Conservation (phyloP, 2,329 filamentous ascomycete species). For the Teratosphaeria pseudoeucalypti region DNA sequence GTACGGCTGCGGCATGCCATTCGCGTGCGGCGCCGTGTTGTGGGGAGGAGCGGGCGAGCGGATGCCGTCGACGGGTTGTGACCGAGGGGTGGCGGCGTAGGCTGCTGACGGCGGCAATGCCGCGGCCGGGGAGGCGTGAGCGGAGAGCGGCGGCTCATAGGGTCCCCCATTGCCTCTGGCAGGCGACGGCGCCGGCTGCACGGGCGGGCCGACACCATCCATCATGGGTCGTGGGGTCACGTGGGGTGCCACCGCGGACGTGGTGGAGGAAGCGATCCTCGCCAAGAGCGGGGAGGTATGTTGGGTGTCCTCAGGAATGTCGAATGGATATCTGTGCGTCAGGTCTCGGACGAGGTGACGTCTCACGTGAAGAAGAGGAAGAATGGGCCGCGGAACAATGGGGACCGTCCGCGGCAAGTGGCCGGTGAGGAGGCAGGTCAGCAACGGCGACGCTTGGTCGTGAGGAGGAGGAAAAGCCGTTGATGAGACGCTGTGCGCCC, state of each 20-base stretch:
- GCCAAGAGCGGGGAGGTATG: neutral
- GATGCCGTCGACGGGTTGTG: constrained; percentile 1
- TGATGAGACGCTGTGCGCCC: neutral
- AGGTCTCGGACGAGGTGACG: neutral
- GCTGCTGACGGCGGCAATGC: constrained; percentile 1
- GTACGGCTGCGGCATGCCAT: constrained; percentile 14
- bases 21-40: constrained; percentile 6
- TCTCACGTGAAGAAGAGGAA: neutral
- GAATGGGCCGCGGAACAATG: neutral
- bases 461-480: neutral
- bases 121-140: constrained; percentile 1
- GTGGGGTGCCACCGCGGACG: neutral
- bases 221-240: neutral
- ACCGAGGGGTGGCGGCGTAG: constrained; percentile 1
- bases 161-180: neutral
- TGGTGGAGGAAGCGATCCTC: neutral
- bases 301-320: neutral
- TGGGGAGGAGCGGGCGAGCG: constrained; percentile 1
- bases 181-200: neutral
- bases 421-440: neutral
- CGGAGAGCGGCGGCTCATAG: constrained; percentile 1
- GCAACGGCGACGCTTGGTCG: neutral
- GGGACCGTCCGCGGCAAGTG: no score
- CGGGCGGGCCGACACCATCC: constrained; percentile 1
- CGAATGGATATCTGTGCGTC: neutral